A percentile compares a stretch with the other conserved stretches of the same genome.
These are phyloP conservation scores for Pholiota conissans DNA, from an alignment of 768 basidiomycete genomes.

Conservation along the genomic window DNA sequence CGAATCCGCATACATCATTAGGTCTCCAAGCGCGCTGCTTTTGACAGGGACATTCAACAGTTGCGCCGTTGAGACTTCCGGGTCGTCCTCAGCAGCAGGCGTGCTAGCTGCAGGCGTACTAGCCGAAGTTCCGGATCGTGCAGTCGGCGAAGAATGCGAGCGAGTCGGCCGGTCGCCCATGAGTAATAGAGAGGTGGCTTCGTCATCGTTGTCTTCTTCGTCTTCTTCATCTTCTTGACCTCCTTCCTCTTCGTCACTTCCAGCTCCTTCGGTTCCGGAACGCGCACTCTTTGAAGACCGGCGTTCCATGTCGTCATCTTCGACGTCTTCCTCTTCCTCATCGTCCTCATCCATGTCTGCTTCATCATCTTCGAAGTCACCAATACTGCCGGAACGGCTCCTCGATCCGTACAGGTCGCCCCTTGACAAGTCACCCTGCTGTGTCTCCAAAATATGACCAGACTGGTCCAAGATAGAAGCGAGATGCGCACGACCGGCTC, in stretches of 20 bases:
- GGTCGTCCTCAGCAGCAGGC: neutral
- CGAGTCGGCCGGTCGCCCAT: neutral
- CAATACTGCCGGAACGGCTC: slow-evolving; percentile 60
- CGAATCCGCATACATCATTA: slow-evolving; percentile 5
- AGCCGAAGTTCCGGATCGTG: slow-evolving; percentile 10
- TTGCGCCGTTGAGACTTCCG: slow-evolving; percentile 8
- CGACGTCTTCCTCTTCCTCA: slow-evolving; percentile 18
- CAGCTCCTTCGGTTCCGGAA: neutral
- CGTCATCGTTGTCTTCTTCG: slow-evolving; percentile 21
- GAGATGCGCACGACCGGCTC: slow-evolving; percentile 80
- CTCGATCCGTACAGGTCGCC: slow-evolving; percentile 44
- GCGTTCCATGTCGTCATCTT: slow-evolving; percentile 15
- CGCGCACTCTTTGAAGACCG: neutral
- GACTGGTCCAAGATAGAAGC: slow-evolving; percentile 91
- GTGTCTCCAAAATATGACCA: slow-evolving; percentile 81
- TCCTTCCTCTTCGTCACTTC: neutral
- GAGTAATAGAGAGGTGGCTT: slow-evolving; percentile 13
- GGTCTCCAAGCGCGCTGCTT: neutral
- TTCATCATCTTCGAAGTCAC: slow-evolving; percentile 23
- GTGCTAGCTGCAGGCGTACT: slow-evolving; percentile 6
- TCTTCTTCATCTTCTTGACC: slow-evolving; percentile 19
- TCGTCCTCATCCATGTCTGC: slow-evolving; percentile 33
- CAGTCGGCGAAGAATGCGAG: neutral
- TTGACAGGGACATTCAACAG: neutral
- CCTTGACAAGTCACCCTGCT: slow-evolving; percentile 66